These are phyloP conservation scores for Blastobotrys parvus DNA, from an alignment of 805 yeast genomes.

Conservation along the genomic window DNA sequence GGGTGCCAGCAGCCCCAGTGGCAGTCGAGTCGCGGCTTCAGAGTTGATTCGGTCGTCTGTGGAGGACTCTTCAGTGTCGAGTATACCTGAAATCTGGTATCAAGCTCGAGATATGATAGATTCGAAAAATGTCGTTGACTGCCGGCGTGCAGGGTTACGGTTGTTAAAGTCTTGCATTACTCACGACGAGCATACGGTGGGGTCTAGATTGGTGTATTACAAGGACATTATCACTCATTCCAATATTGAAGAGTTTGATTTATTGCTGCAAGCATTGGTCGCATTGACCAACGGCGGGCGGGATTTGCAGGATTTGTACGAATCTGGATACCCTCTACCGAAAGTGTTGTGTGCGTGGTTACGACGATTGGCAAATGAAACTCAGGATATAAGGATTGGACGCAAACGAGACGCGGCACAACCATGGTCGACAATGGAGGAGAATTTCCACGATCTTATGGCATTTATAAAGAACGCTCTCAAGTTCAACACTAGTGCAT, in stretches of 20 bases:
- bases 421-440: conserved; percentile 23
- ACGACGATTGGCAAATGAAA: conserved; percentile 24
- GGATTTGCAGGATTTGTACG: conserved; percentile 43
- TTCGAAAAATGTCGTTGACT: conserved; percentile 25
- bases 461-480: conserved; percentile 37
- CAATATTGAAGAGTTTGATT: conserved; percentile 43
- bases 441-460: conserved; percentile 27
- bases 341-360: conserved; percentile 33
- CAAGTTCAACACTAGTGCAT: conserved; percentile 38
- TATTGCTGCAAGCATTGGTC: conserved; percentile 40
- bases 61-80: conserved; percentile 43
- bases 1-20: conserved; percentile 15
- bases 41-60: conserved; percentile 42
- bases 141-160: conserved; percentile 42
- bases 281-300: conserved; percentile 45
- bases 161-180: conserved; percentile 49
- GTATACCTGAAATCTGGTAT: conserved; percentile 72
- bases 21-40: conserved; percentile 39
- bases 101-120: conserved; percentile 48
- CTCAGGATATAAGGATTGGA: conserved; percentile 25
- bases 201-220: conserved; percentile 48
- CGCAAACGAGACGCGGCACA: conserved; percentile 20
- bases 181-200: conserved; percentile 41
- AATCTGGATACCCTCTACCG: conserved; percentile 37
- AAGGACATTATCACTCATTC: conserved; percentile 46